Percentiles rank a stretch among this genome's conserved stretches.
Conservation (phyloP, 225 moss, liverwort and hornwort genomes). For the Bryum argenteum region DNA sequence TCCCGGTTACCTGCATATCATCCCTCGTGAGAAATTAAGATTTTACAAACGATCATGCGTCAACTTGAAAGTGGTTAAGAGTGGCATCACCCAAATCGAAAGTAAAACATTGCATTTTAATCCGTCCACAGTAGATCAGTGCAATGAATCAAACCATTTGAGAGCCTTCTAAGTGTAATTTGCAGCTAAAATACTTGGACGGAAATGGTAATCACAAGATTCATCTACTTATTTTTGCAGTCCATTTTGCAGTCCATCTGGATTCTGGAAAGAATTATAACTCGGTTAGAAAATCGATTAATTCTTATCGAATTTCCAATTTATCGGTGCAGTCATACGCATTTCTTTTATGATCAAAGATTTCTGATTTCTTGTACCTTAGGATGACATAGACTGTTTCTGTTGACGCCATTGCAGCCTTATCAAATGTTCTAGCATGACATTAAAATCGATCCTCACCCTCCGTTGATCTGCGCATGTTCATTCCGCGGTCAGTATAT, state of each 20-base stretch:
- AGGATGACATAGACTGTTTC: neutral
- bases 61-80: constrained; percentile 9
- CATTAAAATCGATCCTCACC: neutral
- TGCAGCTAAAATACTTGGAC: no score
- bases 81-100: neutral
- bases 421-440: neutral
- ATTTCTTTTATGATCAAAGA: neutral
- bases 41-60: neutral
- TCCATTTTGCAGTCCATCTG: no score
- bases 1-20: neutral
- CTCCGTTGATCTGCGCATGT: neutral
- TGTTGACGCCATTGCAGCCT: neutral
- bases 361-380: neutral
- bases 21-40: neutral
- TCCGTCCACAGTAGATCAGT: neutral
- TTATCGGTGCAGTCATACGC: no score
- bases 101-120: neutral
- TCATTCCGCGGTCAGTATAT: neutral
- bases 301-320: no score
- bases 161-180: no score
- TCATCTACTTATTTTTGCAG: no score
- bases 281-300: no score
- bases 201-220: no score
- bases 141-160: no score
- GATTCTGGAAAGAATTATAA: no score